These are phyloP conservation scores for Dinochytrium kinnereticum DNA, from an alignment of 371 early-diverging fungal genomes.

Conservation along the genomic window DNA sequence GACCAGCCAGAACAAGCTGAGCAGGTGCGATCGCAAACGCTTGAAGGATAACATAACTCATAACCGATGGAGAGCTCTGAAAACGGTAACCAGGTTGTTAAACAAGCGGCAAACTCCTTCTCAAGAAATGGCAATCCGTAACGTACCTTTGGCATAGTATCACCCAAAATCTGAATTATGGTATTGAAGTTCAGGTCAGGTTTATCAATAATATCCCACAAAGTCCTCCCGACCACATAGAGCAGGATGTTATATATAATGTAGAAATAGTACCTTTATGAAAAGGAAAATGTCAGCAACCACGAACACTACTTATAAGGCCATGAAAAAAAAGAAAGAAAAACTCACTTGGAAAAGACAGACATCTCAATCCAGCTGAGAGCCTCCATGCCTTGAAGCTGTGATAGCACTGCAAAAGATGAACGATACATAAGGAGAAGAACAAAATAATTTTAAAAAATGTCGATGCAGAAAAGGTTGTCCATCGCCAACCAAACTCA, in stretches of 20 bases:
- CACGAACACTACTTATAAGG: background rate
- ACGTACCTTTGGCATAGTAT: slow-evolving; percentile 64
- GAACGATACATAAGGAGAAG: background rate
- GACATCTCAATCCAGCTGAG: slow-evolving; percentile 72
- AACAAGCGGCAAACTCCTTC: no score
- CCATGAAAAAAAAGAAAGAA: background rate
- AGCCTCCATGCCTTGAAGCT: slow-evolving; percentile 68
- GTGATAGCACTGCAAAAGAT: slow-evolving; percentile 41
- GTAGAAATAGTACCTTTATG: slow-evolving; percentile 88
- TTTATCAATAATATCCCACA: slow-evolving; percentile 74
- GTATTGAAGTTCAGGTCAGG: slow-evolving; percentile 70
- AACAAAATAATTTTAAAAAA: slow-evolving; percentile 51
- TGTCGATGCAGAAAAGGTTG: no score
- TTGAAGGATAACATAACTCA: slow-evolving; percentile 54
- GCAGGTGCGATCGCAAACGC: slow-evolving; percentile 47
- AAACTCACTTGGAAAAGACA: slow-evolving; percentile 66
- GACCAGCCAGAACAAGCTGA: slow-evolving; percentile 49
- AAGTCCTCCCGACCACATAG: slow-evolving; percentile 78
- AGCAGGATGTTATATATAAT: slow-evolving; percentile 87
- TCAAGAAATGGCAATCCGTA: background rate
- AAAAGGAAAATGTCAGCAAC: slow-evolving; percentile 51
- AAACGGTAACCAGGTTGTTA: background rate
- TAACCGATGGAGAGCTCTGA: slow-evolving; percentile 41
- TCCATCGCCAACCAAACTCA: no score
- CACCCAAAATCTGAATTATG: slow-evolving; percentile 73